Base-by-base conservation (phyloP, 2,329 filamentous ascomycete species). In the Fusarium ambrosium region DNA sequence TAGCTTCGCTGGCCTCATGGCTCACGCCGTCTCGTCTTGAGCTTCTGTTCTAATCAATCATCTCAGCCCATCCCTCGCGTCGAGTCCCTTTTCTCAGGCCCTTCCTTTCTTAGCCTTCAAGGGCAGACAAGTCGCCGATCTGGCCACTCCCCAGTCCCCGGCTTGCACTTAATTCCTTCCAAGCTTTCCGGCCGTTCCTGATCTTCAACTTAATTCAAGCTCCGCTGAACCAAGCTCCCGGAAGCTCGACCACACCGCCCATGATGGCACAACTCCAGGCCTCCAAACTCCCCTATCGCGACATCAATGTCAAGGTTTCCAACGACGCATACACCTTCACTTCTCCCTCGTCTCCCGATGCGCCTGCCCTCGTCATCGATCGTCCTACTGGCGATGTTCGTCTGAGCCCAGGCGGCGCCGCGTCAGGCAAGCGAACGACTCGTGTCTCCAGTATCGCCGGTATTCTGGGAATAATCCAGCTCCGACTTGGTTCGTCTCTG, bases 281-380 rank as follows among this genome's bases (percentile, higher is more conserved):
- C 64, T 75, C 81, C 61, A 81, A 82, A 75, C 84, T 90, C 77
- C 97, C 96, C 24, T 99, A 95, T 85, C 91, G 96, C 82, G 97
- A 99, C 87, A 97, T 98, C 87, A 99, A 98, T 84, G 92, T 99
- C 83, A 95, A 97, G 84, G 94, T 95, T 76, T 95, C 96, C 62
- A 89, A 94, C 79, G 94, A 96, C 79, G 93, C 97, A 82, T 99
- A 99, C 88, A 94, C 95, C 79, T 99, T 99, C 85, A 95, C 94
- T 43, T 99, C 97, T 32, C 97, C 97, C 32, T 98, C 97, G 1
- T 96, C 95, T 4, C 95, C 95, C 71, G 92, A 95, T 84, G 93
- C 95, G 32, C 95, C 94, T 16, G 94, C 95, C 11, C 89, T 99
- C 62, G 91, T 98, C 16, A 90, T 99, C 75, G 97, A 98, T 80